Base-by-base conservation (phyloP, 2,329 filamentous ascomycete genomes). In the Diaporthe sp. region DNA sequence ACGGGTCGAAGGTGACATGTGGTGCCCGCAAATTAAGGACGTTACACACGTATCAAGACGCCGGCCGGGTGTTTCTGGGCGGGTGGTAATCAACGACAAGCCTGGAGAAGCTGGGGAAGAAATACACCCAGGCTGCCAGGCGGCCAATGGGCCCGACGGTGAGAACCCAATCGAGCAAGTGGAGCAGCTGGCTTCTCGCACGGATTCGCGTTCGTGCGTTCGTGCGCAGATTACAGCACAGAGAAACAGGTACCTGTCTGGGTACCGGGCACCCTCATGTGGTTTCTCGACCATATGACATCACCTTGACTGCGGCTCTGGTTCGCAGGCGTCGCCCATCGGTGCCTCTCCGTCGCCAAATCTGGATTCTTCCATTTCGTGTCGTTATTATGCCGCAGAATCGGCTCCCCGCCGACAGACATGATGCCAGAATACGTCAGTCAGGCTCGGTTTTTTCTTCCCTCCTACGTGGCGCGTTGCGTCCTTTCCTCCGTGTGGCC, bases 11-110 rank as follows among this genome's bases (percentile, higher is more conserved):
- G 30, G 44, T 35, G 35, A 63, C 35, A 42, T 25, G 25, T 13
- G 58, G 19, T 42, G 42, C n/a, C 63, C 50, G 71, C 63, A 70
- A 50, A 73, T 73, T 70, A 68, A 72, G 71, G 63, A 70, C 7
- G 71, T 73, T 44, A 39, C 71, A 63, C 71, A 73, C 25, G 66
- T 56, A 32, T 53, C 25, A 53, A 42, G 25, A 3, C 22, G 13
- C 53, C 12, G 58, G 30, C 30, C 42, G 37, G 61, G 39, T 73
- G 71, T 70, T 73, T 70, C 42, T 70, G 47, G 39, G 27, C 55
- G 37, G 51, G 44, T 51, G 53, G 32, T 59, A 25, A 50, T 35
- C 37, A 47, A 25, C 35, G 30, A 50, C 61, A 22, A 32, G 59
- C 53, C 30, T 56, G 37, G 39, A 47, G 55, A 61, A 53, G 69